Evolutionary conservation across 768 basidiomycete species (phyloP), one percentile per base, ranked within the genome.

Genomic region (Lyophyllum shimeji): DNA sequence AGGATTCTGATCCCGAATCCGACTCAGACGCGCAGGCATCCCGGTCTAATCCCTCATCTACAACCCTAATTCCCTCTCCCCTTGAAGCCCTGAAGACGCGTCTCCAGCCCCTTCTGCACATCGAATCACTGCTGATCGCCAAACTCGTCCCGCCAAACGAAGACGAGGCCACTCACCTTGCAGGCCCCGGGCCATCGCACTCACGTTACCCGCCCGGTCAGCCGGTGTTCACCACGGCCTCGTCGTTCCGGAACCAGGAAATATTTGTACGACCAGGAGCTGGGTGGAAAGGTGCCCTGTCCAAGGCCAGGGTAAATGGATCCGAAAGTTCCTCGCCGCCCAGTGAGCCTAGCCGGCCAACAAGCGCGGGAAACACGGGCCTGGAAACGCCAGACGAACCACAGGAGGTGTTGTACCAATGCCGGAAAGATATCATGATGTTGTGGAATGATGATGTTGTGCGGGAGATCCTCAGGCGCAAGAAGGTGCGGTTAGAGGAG

Each of bases 71-170:
- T 52, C 63, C 68, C 2, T 65, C 69, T 11, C 69, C 74, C 0
- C 73, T 90, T 39, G 82, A 87, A 43, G 78, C 82, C 6, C 74
- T 91, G 48, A 80, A 79, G 61, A 66, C 79, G 66, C 85, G 85
- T 27, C 79, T 92, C 13, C 74, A 77, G 1, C 88, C 89, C 2
- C 81, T 93, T 37, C 78, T 76, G 7, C 88, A 87, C 64, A 77
- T 89, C 44, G 90, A 92, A 63, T 76, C 81, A 0, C 76, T 87
- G 8, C 79, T 92, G 50, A 80, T 90, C 37, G 82, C 85, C 8
- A 86, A 81, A 60, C 79, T 93, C 13, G 83, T 89, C 0, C 87
- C 87, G 1, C 77, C 79, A 11, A 81, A 81, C 66, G 89, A 90
- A 65, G 82, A 85, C 46, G 82, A 80, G 61, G 75, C 82, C 1